A percentile compares a stretch with the other conserved stretches of the same genome.
These are phyloP conservation scores for Heliamphora pulchella DNA, from an alignment of 179 eudicot genomes.

Conservation along the genomic window DNA sequence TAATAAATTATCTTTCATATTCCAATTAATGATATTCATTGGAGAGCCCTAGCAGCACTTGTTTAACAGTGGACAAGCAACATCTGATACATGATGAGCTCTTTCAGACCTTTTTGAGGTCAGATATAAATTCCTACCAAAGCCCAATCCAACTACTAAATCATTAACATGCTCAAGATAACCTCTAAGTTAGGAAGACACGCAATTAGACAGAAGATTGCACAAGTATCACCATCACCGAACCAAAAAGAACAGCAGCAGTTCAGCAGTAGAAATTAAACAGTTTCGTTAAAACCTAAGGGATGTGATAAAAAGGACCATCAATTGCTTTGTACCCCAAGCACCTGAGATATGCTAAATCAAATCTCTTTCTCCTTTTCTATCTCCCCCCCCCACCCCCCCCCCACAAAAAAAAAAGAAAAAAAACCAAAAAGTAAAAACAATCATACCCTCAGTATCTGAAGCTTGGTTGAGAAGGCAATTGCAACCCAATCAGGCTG, in stretches of 20 bases:
- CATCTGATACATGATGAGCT: neutral
- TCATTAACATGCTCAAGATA: neutral
- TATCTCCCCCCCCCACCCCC: too few species aligned
- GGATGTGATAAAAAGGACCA: neutral
- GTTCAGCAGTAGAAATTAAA: constrained; percentile 9
- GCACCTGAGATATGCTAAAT: neutral
- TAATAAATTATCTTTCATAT: neutral
- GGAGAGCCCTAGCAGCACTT: neutral
- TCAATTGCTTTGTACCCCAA: neutral
- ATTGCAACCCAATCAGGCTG: constrained; percentile 91
- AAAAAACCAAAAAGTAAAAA: neutral
- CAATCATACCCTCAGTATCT: constrained; percentile 70
- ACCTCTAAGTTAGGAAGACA: neutral
- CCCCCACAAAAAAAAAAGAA: neutral
- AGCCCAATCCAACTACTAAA: constrained; percentile 4
- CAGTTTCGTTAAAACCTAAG: neutral
- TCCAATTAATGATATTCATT: neutral
- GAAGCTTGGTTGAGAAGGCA: constrained; percentile 68
- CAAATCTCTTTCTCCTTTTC: neutral
- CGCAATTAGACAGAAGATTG: neutral
- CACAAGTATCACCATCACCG: neutral
- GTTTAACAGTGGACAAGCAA: neutral
- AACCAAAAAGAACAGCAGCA: neutral
- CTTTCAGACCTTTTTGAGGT: neutral
- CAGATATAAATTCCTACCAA: neutral